Evolutionary conservation across 2,329 filamentous ascomycete species (phyloP).

Genomic region (Ophidiomyces ophidiicola): DNA sequence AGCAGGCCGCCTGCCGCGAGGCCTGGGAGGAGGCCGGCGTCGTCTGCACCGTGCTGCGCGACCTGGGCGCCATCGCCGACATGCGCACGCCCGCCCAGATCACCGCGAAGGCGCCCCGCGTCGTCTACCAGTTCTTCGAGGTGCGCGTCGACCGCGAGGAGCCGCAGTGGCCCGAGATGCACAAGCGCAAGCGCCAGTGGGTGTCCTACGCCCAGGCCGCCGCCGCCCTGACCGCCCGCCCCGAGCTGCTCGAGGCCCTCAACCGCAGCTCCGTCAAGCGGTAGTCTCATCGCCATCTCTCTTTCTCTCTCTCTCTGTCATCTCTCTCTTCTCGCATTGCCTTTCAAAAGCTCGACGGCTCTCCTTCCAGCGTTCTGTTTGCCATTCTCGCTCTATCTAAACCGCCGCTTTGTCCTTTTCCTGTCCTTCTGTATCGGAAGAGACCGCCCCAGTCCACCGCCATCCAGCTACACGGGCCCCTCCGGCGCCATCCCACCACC

Average conservation of each 20-base stretch:
- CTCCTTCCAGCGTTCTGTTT: too few species aligned
- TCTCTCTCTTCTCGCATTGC: background rate
- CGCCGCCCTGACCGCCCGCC: conserved; percentile 60
- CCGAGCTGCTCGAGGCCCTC: conserved; percentile 79
- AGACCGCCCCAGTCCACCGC: too few species aligned
- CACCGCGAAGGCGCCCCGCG: conserved; percentile 54
- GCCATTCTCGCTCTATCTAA: too few species aligned
- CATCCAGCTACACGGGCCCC: too few species aligned
- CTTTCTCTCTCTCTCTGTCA: conserved; percentile 7
- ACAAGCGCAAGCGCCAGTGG: conserved; percentile 86
- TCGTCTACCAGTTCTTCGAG: conserved; percentile 52
- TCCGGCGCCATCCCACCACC: too few species aligned
- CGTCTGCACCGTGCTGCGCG: conserved; percentile 67
- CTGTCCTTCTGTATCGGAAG: too few species aligned
- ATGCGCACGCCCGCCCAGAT: conserved; percentile 48
- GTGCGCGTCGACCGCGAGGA: conserved; percentile 79
- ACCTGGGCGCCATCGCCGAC: conserved; percentile 78
- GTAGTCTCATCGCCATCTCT: conserved; percentile 9
- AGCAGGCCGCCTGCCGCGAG: conserved; percentile 75
- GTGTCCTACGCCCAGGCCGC: conserved; percentile 74
- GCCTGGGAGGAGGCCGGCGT: conserved; percentile 98
- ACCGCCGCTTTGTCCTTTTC: too few species aligned
- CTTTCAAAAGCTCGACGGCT: too few species aligned
- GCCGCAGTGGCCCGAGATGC: conserved; percentile 79
- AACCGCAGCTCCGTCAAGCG: conserved; percentile 62